These are phyloP conservation scores for Pyrenochaeta sp. DNA, from an alignment of 2,329 filamentous ascomycete genomes.

Conservation along the genomic window DNA sequence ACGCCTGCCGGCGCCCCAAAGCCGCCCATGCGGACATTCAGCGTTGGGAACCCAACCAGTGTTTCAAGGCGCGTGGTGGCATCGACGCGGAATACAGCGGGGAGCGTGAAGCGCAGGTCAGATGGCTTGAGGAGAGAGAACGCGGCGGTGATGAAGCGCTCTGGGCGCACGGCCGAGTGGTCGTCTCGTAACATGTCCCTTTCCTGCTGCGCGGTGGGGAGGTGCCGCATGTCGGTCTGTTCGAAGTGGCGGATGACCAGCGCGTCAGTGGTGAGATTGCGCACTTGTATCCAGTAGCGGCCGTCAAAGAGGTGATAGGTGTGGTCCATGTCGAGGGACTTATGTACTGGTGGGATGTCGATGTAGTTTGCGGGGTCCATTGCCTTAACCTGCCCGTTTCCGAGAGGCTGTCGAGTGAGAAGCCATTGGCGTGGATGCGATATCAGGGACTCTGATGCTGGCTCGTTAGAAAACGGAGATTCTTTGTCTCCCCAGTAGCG, in stretches of 20 bases:
- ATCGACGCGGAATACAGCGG: slow-evolving; percentile 31
- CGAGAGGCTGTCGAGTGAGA: slow-evolving; percentile 36
- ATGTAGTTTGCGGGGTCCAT: neutral
- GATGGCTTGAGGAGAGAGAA: slow-evolving; percentile 26
- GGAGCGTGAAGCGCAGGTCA: slow-evolving; percentile 28
- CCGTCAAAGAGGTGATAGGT: slow-evolving; percentile 61
- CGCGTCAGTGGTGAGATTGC: slow-evolving; percentile 34
- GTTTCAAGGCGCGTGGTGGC: slow-evolving; percentile 17
- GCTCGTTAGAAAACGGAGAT: too few relatives aligned
- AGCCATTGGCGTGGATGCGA: slow-evolving; percentile 32
- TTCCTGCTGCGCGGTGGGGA: slow-evolving; percentile 6
- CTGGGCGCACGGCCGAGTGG: neutral
- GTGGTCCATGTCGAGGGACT: too few relatives aligned
- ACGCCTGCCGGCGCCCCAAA: slow-evolving; percentile 12
- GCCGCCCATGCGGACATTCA: slow-evolving; percentile 21
- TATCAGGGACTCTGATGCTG: slow-evolving; percentile 1
- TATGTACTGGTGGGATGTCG: too few relatives aligned
- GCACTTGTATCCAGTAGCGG: slow-evolving; percentile 63
- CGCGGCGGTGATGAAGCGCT: slow-evolving; percentile 19
- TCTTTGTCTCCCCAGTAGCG: slow-evolving; percentile 20
- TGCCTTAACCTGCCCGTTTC: too few relatives aligned
- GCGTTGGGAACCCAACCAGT: slow-evolving; percentile 34
- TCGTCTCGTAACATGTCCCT: neutral
- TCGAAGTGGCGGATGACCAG: slow-evolving; percentile 50
- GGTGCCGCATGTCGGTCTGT: slow-evolving; percentile 16